Percentiles rank a stretch among this genome's conserved stretches.
phyloP scores from a whole-genome alignment of 306 rosid species.

The Fragaria vesca region DNA sequence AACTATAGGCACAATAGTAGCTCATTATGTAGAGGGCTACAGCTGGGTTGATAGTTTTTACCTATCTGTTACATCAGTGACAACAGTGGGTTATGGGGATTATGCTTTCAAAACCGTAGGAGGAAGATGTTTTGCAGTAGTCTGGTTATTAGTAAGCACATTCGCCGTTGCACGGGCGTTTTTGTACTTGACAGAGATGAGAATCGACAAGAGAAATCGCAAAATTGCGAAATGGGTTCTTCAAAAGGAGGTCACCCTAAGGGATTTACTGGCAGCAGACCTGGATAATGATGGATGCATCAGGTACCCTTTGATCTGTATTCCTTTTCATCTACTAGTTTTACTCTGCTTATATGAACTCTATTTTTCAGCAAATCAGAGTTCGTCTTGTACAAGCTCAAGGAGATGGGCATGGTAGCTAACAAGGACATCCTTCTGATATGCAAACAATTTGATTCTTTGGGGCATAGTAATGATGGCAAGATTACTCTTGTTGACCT shows the following conservation, averaged over 20 bases:
- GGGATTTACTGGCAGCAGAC: slow-evolving; percentile 68
- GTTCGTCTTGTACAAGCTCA: slow-evolving; percentile 70
- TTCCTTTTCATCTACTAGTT: neutral
- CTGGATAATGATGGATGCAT: slow-evolving; percentile 72
- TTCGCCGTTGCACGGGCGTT: slow-evolving; percentile 66
- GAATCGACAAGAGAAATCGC: slow-evolving; percentile 65
- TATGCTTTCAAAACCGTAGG: slow-evolving; percentile 41
- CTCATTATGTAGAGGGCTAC: slow-evolving; percentile 45
- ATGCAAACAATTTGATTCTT: slow-evolving; percentile 55
- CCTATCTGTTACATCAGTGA: slow-evolving; percentile 65
- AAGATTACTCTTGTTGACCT: slow-evolving; percentile 64
- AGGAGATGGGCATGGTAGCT: slow-evolving; percentile 62
- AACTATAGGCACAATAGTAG: slow-evolving; percentile 48
- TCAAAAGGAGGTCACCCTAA: slow-evolving; percentile 57
- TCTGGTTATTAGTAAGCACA: slow-evolving; percentile 72
- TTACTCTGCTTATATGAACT: slow-evolving; percentile 1
- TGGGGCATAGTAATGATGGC: slow-evolving; percentile 43
- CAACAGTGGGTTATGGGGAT: slow-evolving; percentile 80
- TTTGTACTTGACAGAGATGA: slow-evolving; percentile 59
- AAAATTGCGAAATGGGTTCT: slow-evolving; percentile 54
- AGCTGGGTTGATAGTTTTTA: slow-evolving; percentile 60
- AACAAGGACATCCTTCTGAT: slow-evolving; percentile 53
- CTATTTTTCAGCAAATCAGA: slow-evolving; percentile 58
- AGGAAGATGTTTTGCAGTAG: slow-evolving; percentile 62
- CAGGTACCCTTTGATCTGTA: slow-evolving; percentile 45